Base-by-base conservation (phyloP, 1,284 basidiomycete species). In the Trichosporon sp. region DNA sequence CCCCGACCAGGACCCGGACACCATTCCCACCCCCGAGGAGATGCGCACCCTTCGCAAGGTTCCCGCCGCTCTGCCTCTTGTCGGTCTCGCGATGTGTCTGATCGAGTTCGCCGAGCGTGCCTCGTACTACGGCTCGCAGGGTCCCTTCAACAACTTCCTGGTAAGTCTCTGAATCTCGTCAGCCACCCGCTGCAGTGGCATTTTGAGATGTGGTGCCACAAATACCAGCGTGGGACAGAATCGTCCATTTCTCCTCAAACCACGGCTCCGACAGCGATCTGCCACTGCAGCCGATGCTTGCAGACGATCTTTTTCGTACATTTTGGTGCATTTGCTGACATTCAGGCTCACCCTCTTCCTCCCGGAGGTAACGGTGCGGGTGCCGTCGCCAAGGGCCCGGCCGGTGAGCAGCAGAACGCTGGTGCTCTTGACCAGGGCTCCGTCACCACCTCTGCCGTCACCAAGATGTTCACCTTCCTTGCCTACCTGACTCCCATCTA, bases 321-420 rank as follows among this genome's bases (percentile, higher is more conserved):
- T 36, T 13, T 14, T 11, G 4, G 10, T 5, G 49, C 49, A 31
- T 21, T 2, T 4, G 49, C 49, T 54, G 27, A 54, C 49, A 8
- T 8, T 6, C 49, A 54, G 49, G 49, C 49, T n/a, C 49, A 67
- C 66, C 83, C 84, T 0, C 84, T 91, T 2, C 90, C 90, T 1
- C 65, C 71, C 0, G 74, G 74, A 9, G 85, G 85, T 40, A 90
- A 89, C 6, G 83, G 75, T 34, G 84, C 89, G 1, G 90, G 90
- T 68, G 90, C 90, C 2, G 84, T 92, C 2, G 86, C 85, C 11
- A 78, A 83, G 59, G 87, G 88, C 6, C 86, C 87, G 65, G 85
- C 82, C 16, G 85, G 87, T 21, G 37, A 62, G 21, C 63, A 75
- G 31, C 66, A 74, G 52, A 86, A 88, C 0, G 89, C 88, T 0